phyloP scores from a whole-genome alignment of 306 rosid genomes.

The Acacia melanoxylon region DNA sequence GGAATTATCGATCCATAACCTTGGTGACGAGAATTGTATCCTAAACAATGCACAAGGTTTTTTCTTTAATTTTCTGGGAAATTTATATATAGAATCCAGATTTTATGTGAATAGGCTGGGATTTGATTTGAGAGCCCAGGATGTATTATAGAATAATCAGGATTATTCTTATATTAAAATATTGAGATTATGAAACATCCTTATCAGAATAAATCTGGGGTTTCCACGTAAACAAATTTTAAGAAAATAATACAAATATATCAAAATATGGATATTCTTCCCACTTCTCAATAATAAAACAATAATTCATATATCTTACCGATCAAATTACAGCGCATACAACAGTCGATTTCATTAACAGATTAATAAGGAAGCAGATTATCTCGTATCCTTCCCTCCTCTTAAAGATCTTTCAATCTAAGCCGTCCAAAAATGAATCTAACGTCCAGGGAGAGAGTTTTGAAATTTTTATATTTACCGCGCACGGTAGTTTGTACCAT shows the following conservation, averaged over 20 bases:
- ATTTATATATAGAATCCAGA: background rate
- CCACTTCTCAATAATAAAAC: background rate
- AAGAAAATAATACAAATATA: background rate
- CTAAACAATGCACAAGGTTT: background rate
- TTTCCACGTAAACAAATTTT: background rate
- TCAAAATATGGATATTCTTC: background rate
- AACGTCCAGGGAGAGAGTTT: no score
- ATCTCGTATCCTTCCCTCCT: no score
- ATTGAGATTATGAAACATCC: background rate
- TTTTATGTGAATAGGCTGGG: background rate
- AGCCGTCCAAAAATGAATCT: no score
- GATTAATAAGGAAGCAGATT: no score
- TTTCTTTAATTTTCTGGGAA: background rate
- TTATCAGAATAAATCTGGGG: background rate
- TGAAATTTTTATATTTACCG: no score
- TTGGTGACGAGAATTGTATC: background rate
- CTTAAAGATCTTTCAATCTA: no score
- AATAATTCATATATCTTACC: background rate
- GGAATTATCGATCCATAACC: background rate
- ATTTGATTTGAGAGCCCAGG: background rate
- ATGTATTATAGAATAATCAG: background rate
- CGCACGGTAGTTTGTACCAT: no score
- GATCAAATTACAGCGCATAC: background rate
- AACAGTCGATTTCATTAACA: background rate
- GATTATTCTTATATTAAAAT: background rate